Evolutionary conservation across 345 rosid species (phyloP), one percentile per base, ranked within the genome.

Genomic region (Moricandia moricandioides): DNA sequence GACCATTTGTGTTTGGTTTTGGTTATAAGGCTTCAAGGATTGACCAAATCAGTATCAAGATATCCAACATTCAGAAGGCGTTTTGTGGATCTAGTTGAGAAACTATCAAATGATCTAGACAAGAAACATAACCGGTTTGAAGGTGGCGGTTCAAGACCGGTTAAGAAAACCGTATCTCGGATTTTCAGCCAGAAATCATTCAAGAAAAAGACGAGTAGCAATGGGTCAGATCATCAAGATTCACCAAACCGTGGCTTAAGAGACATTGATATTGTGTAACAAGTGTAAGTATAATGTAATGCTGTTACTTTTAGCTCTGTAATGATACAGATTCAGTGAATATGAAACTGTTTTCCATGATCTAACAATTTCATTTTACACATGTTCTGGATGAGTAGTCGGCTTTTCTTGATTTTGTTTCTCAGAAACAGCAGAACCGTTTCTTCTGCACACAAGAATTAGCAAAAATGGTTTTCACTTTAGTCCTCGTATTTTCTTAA

Each of bases 21-120:
- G 35, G 24, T 26, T 27, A 21, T 13, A 40, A 89, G 96, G 86
- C 89, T 95, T 74, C 93, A 82, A 72, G 97, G 98, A 51, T 70
- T 94, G 63, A 88, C 89, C 39, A 94, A 85, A 86, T 90, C 92
- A 5, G 69, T 88, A 47, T 94, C 95, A 30, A 90, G 98, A 76
- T 88, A 82, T 83, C 98, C 96, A 31, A 94, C 97, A 45, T 90
- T 77, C 43, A 81, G 88, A 69, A 88, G 97, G 5, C 86, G 86
- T 61, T 91, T 87, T 31, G 85, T 82, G 49, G 52, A 66, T 37
- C 86, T 94, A 3, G 85, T 88, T 29, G 78, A 83, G 74, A 79
- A 18, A 26, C 70, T 94, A 31, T 85, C 84, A 4, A 91, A 88
- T 71, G 84, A 88, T 72, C 87, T 91, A 51, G 85, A 86, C 45